phyloP scores from a whole-genome alignment of 331 rosid genomes.

The Erythrophleum ivorense region DNA sequence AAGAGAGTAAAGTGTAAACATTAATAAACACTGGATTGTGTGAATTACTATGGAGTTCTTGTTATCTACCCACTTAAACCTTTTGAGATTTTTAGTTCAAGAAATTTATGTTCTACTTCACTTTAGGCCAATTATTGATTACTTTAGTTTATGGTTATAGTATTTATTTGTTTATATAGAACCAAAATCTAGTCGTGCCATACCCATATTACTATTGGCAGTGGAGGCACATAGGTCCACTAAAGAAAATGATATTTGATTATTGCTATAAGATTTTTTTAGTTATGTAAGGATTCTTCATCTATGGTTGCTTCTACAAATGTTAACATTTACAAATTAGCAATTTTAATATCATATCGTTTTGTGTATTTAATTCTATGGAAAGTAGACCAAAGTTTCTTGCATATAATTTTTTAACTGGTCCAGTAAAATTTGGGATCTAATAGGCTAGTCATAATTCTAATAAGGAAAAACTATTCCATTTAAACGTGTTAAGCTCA shows the following conservation, averaged over 20 bases:
- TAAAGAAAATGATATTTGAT: not conserved
- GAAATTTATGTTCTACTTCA: slow-evolving; percentile 14
- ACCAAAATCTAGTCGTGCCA: not conserved
- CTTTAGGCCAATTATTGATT: not conserved
- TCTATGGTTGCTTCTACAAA: not conserved
- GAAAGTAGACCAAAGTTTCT: not conserved
- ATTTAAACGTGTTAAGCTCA: too few relatives aligned
- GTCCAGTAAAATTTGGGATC: not conserved
- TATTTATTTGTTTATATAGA: not conserved
- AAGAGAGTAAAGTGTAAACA: not conserved
- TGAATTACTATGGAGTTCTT: too few relatives aligned
- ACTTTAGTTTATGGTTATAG: not conserved
- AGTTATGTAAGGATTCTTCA: not conserved
- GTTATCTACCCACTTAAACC: too few relatives aligned
- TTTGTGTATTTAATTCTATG: not conserved
- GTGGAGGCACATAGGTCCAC: not conserved
- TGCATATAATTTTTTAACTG: not conserved
- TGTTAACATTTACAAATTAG: not conserved
- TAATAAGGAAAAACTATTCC: not conserved
- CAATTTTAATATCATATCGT: not conserved
- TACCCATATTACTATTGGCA: not conserved
- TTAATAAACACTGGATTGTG: too few relatives aligned
- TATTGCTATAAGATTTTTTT: not conserved
- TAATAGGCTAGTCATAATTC: not conserved
- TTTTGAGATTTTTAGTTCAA: too few relatives aligned